Evolutionary conservation across 2,329 filamentous ascomycete genomes (phyloP), one percentile per base, ranked within the genome.

Genomic region (Pseudogymnoascus sp.): DNA sequence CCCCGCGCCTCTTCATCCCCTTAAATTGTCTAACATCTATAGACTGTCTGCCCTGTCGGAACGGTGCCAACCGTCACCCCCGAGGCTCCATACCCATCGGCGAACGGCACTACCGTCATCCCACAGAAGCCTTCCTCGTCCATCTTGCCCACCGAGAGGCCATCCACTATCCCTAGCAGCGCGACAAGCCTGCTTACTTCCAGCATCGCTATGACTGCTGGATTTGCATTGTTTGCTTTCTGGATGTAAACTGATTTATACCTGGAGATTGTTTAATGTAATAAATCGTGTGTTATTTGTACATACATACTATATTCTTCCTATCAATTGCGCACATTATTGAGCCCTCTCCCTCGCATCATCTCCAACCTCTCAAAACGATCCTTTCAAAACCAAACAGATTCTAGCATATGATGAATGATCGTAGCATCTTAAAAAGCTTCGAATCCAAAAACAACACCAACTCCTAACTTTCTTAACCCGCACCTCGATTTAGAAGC

Each of bases 161-260:
- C 49, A 55, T 55, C 49, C 28, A 14, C n/a, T 5, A 18, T 55
- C 5, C 49, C 49, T 2, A 55, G 49, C 49, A 55, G 49, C 25
- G 49, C 49, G 2, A 55, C 49, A 14, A 55, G 28, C 16, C 28
- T 55, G n/a, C 28, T 55, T 31, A 33, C 49, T 33, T 55, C 49
- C 49, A 18, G 49, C 49, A 33, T 55, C 28, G 49, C 49, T 18
- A 55, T 55, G 49, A 55, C 49, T 14, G 49, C 49, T 21, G 49
- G 49, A 12, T 21, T 55, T 21, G 28, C 49, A 2, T 12, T 55
- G 4, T 55, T 55, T 55, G 49, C 28, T 14, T 55, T 55, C 49
- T 55, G 49, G 49, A 55, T 55, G 49, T 55, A 55, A 16, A 21
- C 16, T 55, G 5, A 14, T 16, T 35, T 55, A 18, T 21, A 3